A percentile compares a stretch with the other conserved stretches of the same genome.
Conservation (phyloP, 2,329 filamentous ascomycete genomes). For the Sphaerulina populicola region DNA sequence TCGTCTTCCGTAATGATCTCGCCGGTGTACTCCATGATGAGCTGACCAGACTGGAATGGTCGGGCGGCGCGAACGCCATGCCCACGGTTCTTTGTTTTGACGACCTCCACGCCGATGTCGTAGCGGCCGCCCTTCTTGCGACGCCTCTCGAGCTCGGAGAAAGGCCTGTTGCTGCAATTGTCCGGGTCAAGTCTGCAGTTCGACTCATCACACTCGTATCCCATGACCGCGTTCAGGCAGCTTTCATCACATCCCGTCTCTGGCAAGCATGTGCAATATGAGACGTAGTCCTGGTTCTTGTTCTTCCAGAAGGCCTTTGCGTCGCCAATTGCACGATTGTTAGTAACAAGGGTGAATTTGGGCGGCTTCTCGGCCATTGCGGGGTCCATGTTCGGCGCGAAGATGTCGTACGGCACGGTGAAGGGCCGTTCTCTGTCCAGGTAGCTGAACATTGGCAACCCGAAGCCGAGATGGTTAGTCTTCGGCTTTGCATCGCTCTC, state of each 20-base stretch:
- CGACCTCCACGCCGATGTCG: slow-evolving; percentile 86
- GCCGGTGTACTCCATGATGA: slow-evolving; percentile 96
- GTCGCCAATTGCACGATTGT: slow-evolving; percentile 66
- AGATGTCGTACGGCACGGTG: slow-evolving; percentile 81
- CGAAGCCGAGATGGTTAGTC: slow-evolving; percentile 33
- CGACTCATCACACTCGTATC: slow-evolving; percentile 86
- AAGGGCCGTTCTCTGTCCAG: slow-evolving; percentile 62
- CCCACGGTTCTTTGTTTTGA: slow-evolving; percentile 80
- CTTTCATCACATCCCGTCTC: slow-evolving; percentile 70
- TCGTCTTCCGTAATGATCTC: slow-evolving; percentile 95
- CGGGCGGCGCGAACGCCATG: slow-evolving; percentile 88
- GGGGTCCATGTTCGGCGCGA: slow-evolving; percentile 56
- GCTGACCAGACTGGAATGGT: slow-evolving; percentile 77
- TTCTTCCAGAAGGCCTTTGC: slow-evolving; percentile 32
- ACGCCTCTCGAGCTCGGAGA: slow-evolving; percentile 68
- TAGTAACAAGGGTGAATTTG: slow-evolving; percentile 85
- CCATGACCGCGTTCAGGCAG: slow-evolving; percentile 93
- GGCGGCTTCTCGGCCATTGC: slow-evolving; percentile 77
- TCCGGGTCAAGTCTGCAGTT: slow-evolving; percentile 77
- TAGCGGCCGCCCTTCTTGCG: slow-evolving; percentile 71
- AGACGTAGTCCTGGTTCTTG: slow-evolving; percentile 24
- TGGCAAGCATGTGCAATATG: slow-evolving; percentile 58
- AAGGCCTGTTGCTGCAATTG: slow-evolving; percentile 76
- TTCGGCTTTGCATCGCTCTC: slow-evolving; percentile 42
- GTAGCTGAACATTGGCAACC: slow-evolving; percentile 33